Base-by-base conservation (phyloP, 257 asterid species). In the Primulina eburnea region DNA sequence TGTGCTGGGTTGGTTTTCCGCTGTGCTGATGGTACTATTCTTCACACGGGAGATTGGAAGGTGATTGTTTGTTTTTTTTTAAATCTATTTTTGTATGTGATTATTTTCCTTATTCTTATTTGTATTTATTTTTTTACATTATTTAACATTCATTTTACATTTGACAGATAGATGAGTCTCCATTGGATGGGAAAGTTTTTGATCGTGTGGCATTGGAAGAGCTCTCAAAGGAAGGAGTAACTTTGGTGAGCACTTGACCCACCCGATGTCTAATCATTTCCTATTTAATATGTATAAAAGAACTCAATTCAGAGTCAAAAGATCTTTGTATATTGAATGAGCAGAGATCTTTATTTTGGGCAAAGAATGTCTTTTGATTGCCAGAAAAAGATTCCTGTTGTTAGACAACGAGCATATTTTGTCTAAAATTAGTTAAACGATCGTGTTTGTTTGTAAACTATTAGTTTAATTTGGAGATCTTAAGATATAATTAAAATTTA, bases 11-110 rank as follows among this genome's bases (percentile, higher is more conserved):
- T 94, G 92, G 97, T 94, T 77, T 87, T 94, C 74, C 95, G 99
- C 55, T 94, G 97, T 78, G 76, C 91, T 78, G 99, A 91, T 80
- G 99, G 99, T 66, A 91, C 97, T 69, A 91, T 94, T 80, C 96
- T 94, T 80, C 99, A 94, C 80, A 94, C 99, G 24, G 99, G 99
- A 66, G 99, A 94, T 80, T 94, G 99, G 99, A 94, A 94, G 99
- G 99, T 91, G 80, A 62, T 79, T 68, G 20, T 55, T 71, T 75
- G 32, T 67, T 37, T 60, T 18, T 47, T 59, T 60, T n/a, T n/a
- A n/a, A n/a, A 52, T 69, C 52, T 64, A 47, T 64, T 53, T 70
- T 29, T 55, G 18, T 35, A 30, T 32, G 38, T 30, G 35, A 37
- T 35, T 30, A 30, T 67, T 63, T 68, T 5, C 35, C 34, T 70